Conservation (phyloP, 2,329 filamentous ascomycete genomes). For the Coniella vitis region DNA sequence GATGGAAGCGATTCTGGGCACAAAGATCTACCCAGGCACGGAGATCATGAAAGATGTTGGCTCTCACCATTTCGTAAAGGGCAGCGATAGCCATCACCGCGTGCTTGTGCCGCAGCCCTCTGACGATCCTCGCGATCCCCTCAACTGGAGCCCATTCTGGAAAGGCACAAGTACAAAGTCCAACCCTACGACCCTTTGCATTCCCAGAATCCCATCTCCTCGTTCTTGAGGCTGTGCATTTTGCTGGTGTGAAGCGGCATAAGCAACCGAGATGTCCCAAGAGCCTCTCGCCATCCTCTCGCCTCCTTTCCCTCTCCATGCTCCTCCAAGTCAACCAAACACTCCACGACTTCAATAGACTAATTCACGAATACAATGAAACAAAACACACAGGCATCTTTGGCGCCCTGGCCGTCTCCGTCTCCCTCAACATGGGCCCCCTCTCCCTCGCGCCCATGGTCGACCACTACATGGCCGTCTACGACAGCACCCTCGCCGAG, state of each 20-base stretch:
- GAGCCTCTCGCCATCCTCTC: no score
- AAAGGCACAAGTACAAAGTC: conserved; percentile 26
- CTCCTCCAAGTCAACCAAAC: no score
- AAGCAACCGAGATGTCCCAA: no score
- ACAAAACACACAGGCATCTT: conserved; percentile 22
- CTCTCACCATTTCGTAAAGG: conserved; percentile 57
- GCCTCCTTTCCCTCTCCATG: no score
- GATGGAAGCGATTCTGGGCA: conserved; percentile 22
- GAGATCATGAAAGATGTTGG: conserved; percentile 47
- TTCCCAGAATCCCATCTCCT: no score
- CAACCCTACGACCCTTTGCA: no score
- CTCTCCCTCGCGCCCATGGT: conserved; percentile 49
- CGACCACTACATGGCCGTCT: conserved; percentile 47
- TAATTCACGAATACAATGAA: neutral
- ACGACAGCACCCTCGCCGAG: conserved; percentile 43
- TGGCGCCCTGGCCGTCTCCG: conserved; percentile 31
- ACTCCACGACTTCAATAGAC: no score
- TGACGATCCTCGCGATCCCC: conserved; percentile 39
- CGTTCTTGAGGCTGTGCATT: no score
- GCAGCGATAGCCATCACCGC: conserved; percentile 30
- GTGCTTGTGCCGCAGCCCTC: conserved; percentile 42
- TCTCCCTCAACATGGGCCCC: conserved; percentile 34
- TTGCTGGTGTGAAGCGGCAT: no score
- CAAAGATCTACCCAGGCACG: conserved; percentile 28
- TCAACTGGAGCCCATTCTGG: conserved; percentile 42